Conservation (phyloP, 371 early-diverging fungal genomes). For the Umbelopsis sp. region DNA sequence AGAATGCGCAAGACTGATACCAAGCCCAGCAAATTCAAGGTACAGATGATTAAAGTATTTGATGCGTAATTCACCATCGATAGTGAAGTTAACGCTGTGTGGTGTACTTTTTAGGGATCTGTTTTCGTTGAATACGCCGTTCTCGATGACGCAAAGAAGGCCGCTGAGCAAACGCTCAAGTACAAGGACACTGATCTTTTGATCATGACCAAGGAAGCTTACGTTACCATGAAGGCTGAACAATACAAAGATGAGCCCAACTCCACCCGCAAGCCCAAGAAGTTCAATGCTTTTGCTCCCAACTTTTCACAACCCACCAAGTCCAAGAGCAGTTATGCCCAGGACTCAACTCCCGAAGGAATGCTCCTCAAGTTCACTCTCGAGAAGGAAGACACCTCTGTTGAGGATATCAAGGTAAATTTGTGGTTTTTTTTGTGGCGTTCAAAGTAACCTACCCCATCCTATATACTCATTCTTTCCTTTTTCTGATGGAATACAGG, state of each 20-base stretch:
- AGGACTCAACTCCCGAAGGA: neutral
- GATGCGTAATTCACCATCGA: neutral
- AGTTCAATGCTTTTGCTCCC: conserved; percentile 25
- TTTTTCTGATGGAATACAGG: neutral
- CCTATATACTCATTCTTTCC: neutral
- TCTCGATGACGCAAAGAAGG: conserved; percentile 56
- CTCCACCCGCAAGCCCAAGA: conserved; percentile 4
- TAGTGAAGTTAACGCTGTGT: neutral
- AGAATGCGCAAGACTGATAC: conserved; percentile 66
- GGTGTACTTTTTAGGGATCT: conserved; percentile 43
- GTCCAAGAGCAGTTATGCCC: neutral
- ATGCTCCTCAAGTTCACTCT: neutral
- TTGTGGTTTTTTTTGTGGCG: no score
- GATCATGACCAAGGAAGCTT: conserved; percentile 41
- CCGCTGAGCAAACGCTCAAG: conserved; percentile 48
- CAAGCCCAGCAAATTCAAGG: conserved; percentile 49
- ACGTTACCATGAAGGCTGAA: conserved; percentile 28
- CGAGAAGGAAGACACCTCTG: neutral
- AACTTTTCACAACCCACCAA: neutral
- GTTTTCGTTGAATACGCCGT: conserved; percentile 66
- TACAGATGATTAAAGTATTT: neutral
- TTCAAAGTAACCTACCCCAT: neutral
- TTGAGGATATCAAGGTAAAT: conserved; percentile 10
- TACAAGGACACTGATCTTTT: conserved; percentile 59
- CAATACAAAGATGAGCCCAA: conserved; percentile 30